Evolutionary conservation across 495 filamentous ascomycete species (phyloP), one percentile per base, ranked within the genome.

Genomic region (Elaphomyces granulatus): DNA sequence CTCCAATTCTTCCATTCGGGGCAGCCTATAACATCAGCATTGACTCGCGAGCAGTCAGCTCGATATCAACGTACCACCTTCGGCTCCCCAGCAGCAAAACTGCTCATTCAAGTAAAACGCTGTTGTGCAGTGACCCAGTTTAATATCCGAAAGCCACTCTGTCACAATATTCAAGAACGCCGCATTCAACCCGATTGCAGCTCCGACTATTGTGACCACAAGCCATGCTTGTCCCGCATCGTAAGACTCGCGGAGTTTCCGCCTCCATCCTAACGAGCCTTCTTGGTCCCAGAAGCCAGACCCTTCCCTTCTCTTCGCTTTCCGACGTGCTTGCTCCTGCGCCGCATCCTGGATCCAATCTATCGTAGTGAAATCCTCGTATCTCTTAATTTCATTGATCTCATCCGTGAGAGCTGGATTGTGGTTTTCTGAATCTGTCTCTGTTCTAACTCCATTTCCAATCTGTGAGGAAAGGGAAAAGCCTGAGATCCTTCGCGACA

Each of bases 341-440:
- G 87, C 80, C 1, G 88, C 88, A 75, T 98, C 90, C 55, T 98
- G 87, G 1, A 98, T 87, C 90, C 90, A 98, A 58, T 98, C 87
- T 72, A 98, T 98, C 0, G 90, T 98, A 3, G 88, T 95, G 55
- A 98, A 98, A 53, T 84, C 78, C 56, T 96, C 90, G 64, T 98
- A 98, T 61, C 92, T 75, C 60, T 94, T 94, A 54, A 98, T 95
- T 65, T 94, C 82, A 33, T 80, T 88, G 50, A 98, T 94, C 64
- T 98, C 90, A 55, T 98, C 88, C 34, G 83, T 77, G 48, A 94
- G 82, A 38, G 81, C 75, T 41, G 76, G 65, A 41, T 75, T 44
- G 19, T 58, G 57, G 32, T 48, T 38, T 34, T 49, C 50, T 40
- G 48, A 32, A 12, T 56, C 47, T 15, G 20, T 19, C 8, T 20